Base-by-base conservation (phyloP, 441 rosid genomes). In the Croton setiger region DNA sequence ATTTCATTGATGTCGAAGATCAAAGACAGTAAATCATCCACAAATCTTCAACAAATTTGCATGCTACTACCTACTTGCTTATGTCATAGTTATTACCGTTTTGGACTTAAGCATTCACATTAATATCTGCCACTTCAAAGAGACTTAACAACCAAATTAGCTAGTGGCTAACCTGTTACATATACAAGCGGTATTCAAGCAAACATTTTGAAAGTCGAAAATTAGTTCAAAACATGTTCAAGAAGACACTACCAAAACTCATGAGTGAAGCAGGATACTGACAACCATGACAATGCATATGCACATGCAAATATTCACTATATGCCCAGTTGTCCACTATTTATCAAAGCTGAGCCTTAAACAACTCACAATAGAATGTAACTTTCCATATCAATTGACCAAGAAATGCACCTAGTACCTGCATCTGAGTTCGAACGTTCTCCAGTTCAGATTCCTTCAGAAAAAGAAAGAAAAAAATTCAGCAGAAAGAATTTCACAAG, bases 381-480 rank as follows among this genome's bases (percentile, higher is more conserved):
- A 7, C 21, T 51, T 49, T 35, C 39, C 3, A 37, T 5, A 66
- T 48, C n/a, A 70, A 47, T 53, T 47, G 12, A 44, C 15, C 56
- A 3, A 11, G 4, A 45, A 31, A 7, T 8, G 68, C 10, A 53
- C 67, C 43, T 7, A 48, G 20, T 80, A 91, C 97, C 90, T 84
- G 96, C 76, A 78, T 86, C 83, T 91, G 98, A 54, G 93, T 85
- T 66, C 84, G 84, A 13, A 94, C 82, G 72, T 88, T 81, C 81
- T 89, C 95, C 76, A 93, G 81, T 73, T 88, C 87, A 0, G 96
- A 91, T 82, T 89, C 96, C 97, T 93, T 76, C 63, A 65, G 64
- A 51, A 9, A 39, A 48, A 66, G 31, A 27, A 53, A 8, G n/a
- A 31, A 55, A 31, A 23, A 21, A 53, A 4, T 21, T 55, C n/a